phyloP scores from a whole-genome alignment of 768 basidiomycete genomes.

The Coprinopsis marcescibilis region DNA sequence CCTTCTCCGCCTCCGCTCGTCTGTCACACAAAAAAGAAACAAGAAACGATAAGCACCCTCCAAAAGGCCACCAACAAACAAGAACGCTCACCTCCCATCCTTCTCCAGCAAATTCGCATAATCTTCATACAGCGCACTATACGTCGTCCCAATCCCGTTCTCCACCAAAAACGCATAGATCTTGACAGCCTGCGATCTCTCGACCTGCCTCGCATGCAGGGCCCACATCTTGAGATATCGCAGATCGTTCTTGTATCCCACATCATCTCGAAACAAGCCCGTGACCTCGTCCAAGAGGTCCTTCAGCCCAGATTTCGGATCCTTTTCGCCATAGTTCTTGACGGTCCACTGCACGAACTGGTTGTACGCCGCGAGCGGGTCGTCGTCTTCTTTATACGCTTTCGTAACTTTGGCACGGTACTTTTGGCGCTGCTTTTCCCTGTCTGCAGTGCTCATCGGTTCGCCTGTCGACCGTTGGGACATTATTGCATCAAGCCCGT shows the following conservation, averaged over 20 bases:
- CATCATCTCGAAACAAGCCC: conserved; percentile 72
- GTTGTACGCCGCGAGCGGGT: conserved; percentile 81
- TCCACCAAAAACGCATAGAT: conserved; percentile 71
- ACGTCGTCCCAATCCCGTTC: conserved; percentile 69
- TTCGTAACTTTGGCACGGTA: conserved; percentile 38
- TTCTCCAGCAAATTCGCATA: conserved; percentile 78
- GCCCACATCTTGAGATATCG: conserved; percentile 93
- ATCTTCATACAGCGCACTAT: conserved; percentile 84
- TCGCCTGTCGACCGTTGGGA: conserved; percentile 15
- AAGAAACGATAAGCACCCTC: not conserved
- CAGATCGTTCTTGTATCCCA: conserved; percentile 80
- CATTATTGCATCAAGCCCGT: conserved; percentile 14
- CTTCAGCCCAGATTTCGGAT: conserved; percentile 65
- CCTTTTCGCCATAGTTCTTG: conserved; percentile 68
- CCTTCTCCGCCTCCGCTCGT: conserved; percentile 67
- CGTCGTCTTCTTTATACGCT: conserved; percentile 69
- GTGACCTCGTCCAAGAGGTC: conserved; percentile 85
- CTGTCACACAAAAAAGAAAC: conserved; percentile 32
- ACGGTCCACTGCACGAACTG: conserved; percentile 88
- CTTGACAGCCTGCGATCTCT: conserved; percentile 60
- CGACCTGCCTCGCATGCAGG: conserved; percentile 75
- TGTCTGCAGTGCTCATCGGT: conserved; percentile 15
- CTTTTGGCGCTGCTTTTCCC: conserved; percentile 30
- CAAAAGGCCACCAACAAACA: not conserved
- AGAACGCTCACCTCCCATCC: conserved; percentile 58